These are phyloP conservation scores for Medicago lupulina DNA, from an alignment of 306 rosid genomes.

Conservation along the genomic window DNA sequence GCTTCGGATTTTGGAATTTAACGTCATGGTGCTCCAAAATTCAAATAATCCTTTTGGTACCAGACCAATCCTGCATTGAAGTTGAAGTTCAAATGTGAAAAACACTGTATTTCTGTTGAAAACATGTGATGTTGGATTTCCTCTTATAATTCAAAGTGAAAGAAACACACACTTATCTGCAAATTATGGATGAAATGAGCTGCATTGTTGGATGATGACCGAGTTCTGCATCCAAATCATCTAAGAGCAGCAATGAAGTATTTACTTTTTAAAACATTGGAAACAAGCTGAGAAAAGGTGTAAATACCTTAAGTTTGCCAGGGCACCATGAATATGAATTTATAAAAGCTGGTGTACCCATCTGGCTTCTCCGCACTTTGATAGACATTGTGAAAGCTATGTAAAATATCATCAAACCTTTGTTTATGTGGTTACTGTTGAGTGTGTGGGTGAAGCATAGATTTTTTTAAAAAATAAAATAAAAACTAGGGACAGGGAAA, in stretches of 20 bases:
- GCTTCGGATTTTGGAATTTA: slow-evolving; percentile 21
- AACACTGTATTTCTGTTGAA: not conserved
- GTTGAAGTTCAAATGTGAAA: not conserved
- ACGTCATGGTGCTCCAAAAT: slow-evolving; percentile 10
- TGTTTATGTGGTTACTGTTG: not conserved
- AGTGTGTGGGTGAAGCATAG: not conserved
- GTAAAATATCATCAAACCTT: not conserved
- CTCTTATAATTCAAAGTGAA: slow-evolving; percentile 1
- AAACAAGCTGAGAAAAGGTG: not conserved
- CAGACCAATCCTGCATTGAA: slow-evolving; percentile 6
- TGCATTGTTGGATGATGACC: slow-evolving; percentile 28
- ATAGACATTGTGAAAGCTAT: slow-evolving; percentile 1
- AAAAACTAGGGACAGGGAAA: too few species aligned
- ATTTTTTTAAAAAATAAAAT: too few species aligned
- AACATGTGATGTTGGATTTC: slow-evolving; percentile 22
- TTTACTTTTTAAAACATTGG: not conserved
- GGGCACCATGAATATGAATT: slow-evolving; percentile 15
- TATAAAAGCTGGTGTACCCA: not conserved
- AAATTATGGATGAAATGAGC: not conserved
- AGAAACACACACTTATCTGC: not conserved
- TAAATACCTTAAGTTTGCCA: slow-evolving; percentile 3
- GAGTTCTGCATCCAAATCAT: slow-evolving; percentile 18
- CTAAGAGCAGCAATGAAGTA: not conserved
- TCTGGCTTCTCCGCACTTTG: not conserved
- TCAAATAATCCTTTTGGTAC: slow-evolving; percentile 10